These are phyloP conservation scores for Sporothrix pseudoabietina DNA, from an alignment of 2,329 filamentous ascomycete genomes.

Conservation along the genomic window DNA sequence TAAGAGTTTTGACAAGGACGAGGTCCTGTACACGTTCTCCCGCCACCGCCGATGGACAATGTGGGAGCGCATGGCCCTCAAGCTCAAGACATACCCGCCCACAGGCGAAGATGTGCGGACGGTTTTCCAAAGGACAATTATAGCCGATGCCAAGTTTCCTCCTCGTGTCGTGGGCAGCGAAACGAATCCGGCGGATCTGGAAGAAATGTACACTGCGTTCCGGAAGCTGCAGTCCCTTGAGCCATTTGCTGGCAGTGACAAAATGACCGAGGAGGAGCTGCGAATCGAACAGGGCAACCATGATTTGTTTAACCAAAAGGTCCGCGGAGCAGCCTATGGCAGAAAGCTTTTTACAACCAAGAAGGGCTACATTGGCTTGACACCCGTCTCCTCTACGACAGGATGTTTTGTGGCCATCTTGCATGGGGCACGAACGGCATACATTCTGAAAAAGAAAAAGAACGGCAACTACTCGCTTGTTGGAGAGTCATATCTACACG, in stretches of 20 bases:
- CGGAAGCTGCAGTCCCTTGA: background rate
- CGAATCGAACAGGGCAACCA: background rate
- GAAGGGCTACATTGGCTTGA: background rate
- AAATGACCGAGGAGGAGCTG: background rate
- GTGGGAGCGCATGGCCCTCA: conserved; percentile 14
- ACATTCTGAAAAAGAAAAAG: background rate
- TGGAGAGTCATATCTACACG: conserved; percentile 10
- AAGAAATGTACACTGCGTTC: conserved; percentile 5
- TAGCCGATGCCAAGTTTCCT: background rate
- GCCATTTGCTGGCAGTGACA: background rate
- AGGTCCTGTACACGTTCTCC: background rate
- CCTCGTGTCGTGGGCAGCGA: background rate
- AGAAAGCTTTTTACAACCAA: background rate
- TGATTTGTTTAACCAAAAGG: background rate
- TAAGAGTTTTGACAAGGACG: background rate
- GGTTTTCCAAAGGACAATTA: conserved; percentile 4
- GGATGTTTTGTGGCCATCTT: background rate
- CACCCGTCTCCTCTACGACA: background rate
- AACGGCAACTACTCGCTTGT: background rate
- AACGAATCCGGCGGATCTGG: background rate
- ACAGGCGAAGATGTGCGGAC: background rate
- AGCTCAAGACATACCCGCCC: background rate
- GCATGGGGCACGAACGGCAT: background rate
- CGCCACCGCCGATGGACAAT: conserved; percentile 1
- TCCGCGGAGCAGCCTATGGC: background rate